Conservation (phyloP, 805 yeast genomes). For the Candida sakaeoensis region DNA sequence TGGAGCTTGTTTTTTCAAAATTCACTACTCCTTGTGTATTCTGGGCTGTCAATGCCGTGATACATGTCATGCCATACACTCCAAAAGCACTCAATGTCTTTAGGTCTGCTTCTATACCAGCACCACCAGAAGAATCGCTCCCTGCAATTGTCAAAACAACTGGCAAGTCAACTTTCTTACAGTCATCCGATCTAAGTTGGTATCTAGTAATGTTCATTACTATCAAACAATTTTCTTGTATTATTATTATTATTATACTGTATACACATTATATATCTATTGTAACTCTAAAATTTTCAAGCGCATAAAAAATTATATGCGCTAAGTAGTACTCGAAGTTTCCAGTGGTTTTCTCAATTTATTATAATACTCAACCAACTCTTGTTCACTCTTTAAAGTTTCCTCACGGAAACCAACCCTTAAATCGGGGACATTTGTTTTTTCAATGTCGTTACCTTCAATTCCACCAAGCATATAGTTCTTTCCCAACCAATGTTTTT, state of each 20-base stretch:
- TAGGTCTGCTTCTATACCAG: conserved; percentile 87
- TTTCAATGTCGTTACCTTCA: conserved; percentile 85
- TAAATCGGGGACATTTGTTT: conserved; percentile 91
- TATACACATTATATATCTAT: neutral
- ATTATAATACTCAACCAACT: conserved; percentile 56
- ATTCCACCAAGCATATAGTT: conserved; percentile 55
- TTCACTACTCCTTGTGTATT: conserved; percentile 52
- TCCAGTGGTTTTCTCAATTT: conserved; percentile 7
- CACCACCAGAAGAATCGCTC: conserved; percentile 85
- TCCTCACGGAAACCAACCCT: conserved; percentile 82
- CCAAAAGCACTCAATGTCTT: conserved; percentile 74
- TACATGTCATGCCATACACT: conserved; percentile 74
- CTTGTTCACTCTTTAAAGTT: conserved; percentile 68
- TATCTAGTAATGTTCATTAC: conserved; percentile 3
- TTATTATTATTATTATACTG: too few species aligned
- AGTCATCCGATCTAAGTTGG: conserved; percentile 4
- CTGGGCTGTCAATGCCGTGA: conserved; percentile 78
- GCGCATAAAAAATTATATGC: conserved; percentile 5
- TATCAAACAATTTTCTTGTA: neutral
- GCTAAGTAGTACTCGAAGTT: conserved; percentile 2
- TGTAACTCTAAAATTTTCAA: neutral
- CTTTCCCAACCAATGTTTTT: conserved; percentile 90
- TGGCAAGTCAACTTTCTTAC: conserved; percentile 10
- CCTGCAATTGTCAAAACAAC: conserved; percentile 53
- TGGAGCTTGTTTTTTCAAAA: conserved; percentile 40